Evolutionary conservation across 768 basidiomycete genomes (phyloP), one percentile per base, ranked within the genome.

Genomic region (Rhizopogon salebrosus): DNA sequence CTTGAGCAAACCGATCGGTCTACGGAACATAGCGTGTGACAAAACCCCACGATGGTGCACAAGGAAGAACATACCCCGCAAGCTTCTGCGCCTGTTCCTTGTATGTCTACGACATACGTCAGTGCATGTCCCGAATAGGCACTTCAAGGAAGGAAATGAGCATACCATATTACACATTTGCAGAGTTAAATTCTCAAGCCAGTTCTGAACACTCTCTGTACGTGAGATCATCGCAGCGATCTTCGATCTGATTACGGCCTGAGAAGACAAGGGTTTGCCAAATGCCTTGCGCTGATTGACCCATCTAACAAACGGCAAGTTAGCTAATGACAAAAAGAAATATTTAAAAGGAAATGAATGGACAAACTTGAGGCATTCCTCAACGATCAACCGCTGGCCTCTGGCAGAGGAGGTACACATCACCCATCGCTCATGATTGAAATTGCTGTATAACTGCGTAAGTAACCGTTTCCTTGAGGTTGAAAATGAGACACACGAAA

Each of bases 121-220:
- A 29, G 51, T 41, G 45, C 20, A 26, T 20, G 48, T 38, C 18
- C 45, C 20, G 48, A n/a, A 40, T 62, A 34, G 31, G 24, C 18
- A 70, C 68, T 62, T 38, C 4, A 27, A 42, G 20, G 4, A 46
- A 23, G 2, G 8, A 45, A 20, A 20, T 26, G 41, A 18, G 56
- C 70, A 27, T 40, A 79, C 78, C 89, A 92, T 90, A 57, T 88
- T 79, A 63, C 74, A 80, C 88, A 92, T 90, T 67, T 92, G 89
- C 65, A 82, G 83, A 0, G 88, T 92, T 51, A 92, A 68, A 54
- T 78, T 84, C 70, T 92, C 90, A 4, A 92, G 70, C 89, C 88
- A 92, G 22, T 73, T 77, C 64, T 92, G 90, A 22, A 79, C 78
- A 36, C 82, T 80, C 64, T 92, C 90, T 23, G 83, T 77, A 39